A percentile compares a stretch with the other conserved stretches of the same genome.
phyloP scores from a whole-genome alignment of 257 asterid genomes.

The Salvia rosmarinus region DNA sequence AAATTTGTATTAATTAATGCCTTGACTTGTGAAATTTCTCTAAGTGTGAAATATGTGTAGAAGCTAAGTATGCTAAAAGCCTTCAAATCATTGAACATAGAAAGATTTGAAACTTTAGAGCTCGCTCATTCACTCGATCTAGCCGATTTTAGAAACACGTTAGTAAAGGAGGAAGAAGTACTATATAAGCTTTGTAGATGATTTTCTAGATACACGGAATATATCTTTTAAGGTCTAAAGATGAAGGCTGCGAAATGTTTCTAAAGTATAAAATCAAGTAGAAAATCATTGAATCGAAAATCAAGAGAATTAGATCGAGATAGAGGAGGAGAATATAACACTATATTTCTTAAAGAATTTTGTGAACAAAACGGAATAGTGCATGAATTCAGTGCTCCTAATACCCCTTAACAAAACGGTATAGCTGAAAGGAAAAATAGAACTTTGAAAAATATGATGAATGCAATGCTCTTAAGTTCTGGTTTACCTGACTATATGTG shows the following conservation, averaged over 20 bases:
- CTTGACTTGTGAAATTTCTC: neutral
- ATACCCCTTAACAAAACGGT: neutral
- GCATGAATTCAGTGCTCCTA: neutral
- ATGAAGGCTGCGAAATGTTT: too few species aligned
- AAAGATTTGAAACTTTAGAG: neutral
- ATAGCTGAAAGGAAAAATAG: neutral
- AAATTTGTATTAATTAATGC: neutral
- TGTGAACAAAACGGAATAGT: neutral
- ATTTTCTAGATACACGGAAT: too few species aligned
- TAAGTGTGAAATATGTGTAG: neutral
- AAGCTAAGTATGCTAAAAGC: neutral
- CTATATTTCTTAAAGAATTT: too few species aligned
- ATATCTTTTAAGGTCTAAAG: too few species aligned
- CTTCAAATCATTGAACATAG: neutral
- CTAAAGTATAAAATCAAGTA: neutral
- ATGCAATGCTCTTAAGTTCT: neutral
- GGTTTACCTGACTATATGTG: neutral
- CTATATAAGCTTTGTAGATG: neutral
- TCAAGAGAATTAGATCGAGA: neutral
- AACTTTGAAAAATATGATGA: neutral
- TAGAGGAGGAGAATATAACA: neutral
- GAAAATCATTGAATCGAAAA: neutral
- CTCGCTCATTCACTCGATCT: neutral
- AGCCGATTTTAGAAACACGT: neutral
- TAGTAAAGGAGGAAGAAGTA: neutral